Percentiles rank a stretch among this genome's conserved stretches.
Conservation (phyloP, 352 stramenopile species). For the Elongisporangium prolatum region DNA sequence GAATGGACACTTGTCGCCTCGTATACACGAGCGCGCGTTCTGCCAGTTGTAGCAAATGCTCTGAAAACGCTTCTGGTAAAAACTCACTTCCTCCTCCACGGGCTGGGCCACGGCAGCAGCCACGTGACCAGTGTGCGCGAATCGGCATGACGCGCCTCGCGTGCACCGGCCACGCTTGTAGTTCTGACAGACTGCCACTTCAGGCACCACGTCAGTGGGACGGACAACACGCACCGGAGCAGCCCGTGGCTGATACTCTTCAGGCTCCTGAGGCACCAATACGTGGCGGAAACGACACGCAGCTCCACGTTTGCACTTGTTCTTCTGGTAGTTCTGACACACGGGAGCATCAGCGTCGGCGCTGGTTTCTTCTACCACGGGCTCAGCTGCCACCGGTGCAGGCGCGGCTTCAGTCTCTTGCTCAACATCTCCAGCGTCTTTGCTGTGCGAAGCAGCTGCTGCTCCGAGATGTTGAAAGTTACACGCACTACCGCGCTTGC, state of each 20-base stretch:
- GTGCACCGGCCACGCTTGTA: conserved; percentile 38
- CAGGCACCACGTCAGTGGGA: conserved; percentile 30
- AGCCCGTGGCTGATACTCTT: conserved; percentile 7
- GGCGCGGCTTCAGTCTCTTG: conserved; percentile 3
- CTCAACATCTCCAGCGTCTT: conserved; percentile 5
- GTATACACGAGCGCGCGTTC: conserved; percentile 26
- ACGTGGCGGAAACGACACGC: conserved; percentile 63
- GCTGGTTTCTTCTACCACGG: conserved; percentile 27
- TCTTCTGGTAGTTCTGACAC: conserved; percentile 65
- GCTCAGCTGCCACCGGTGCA: background rate
- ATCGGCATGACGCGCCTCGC: conserved; percentile 48
- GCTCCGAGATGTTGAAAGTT: conserved; percentile 53
- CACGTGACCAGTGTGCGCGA: conserved; percentile 38
- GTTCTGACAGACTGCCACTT: conserved; percentile 48
- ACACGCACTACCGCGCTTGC: conserved; percentile 50
- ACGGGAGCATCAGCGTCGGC: conserved; percentile 41
- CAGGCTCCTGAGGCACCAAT: conserved; percentile 9
- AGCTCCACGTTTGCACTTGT: conserved; percentile 59
- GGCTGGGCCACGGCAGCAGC: conserved; percentile 9
- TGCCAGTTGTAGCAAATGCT: conserved; percentile 69
- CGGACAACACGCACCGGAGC: conserved; percentile 30
- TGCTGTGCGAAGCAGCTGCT: conserved; percentile 3
- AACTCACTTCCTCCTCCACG: conserved; percentile 44
- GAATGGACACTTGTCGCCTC: conserved; percentile 42
- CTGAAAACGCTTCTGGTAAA: conserved; percentile 63